These are phyloP conservation scores for Aspergillus sp. DNA, from an alignment of 2,329 filamentous ascomycete species.

Conservation along the genomic window DNA sequence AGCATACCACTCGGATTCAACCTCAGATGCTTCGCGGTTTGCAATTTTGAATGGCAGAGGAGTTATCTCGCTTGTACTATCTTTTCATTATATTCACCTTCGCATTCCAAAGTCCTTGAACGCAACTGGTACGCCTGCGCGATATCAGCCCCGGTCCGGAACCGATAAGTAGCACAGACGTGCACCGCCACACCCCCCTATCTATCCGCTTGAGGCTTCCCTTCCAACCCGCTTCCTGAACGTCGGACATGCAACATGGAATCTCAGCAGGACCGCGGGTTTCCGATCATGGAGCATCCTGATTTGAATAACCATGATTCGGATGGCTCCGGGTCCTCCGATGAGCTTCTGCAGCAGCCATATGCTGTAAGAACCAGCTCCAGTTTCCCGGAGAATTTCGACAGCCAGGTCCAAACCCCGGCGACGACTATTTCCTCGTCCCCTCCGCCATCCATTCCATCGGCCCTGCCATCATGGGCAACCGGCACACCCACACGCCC, in stretches of 20 bases:
- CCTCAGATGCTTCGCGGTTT: background rate
- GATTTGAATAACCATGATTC: constrained; percentile 45
- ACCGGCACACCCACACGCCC: constrained; percentile 40
- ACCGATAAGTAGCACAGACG: constrained; percentile 5
- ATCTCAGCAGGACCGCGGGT: constrained; percentile 22
- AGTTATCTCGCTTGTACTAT: background rate
- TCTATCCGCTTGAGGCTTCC: constrained; percentile 21
- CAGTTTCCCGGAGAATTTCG: constrained; percentile 35
- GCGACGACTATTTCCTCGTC: constrained; percentile 38
- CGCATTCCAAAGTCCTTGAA: background rate
- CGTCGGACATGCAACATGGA: constrained; percentile 23
- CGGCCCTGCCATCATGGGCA: constrained; percentile 39
- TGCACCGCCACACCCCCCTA: constrained; percentile 35
- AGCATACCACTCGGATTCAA: background rate
- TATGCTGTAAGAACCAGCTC: constrained; percentile 36
- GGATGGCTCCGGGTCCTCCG: constrained; percentile 45
- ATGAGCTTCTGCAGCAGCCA: constrained; percentile 41
- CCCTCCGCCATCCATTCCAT: constrained; percentile 30
- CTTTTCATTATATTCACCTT: background rate
- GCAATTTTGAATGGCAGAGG: background rate
- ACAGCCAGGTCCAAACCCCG: constrained; percentile 33
- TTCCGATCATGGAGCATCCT: constrained; percentile 46
- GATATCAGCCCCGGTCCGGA: background rate
- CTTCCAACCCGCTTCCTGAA: constrained; percentile 20
- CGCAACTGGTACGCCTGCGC: background rate